Conservation (phyloP, 805 yeast species). For the Candida stauntonica region DNA sequence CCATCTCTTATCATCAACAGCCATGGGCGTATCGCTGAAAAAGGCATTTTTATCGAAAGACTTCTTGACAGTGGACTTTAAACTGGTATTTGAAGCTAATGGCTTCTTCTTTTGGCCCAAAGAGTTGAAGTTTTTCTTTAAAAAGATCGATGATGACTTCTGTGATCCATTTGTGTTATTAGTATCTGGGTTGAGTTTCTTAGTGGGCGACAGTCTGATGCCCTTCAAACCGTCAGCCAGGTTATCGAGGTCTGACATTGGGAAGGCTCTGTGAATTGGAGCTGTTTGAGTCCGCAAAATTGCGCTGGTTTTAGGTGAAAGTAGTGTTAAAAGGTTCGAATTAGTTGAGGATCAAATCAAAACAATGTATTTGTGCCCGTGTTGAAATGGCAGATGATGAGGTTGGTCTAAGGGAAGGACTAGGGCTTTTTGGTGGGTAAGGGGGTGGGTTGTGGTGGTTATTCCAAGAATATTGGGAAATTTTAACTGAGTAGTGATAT, state of each 20-base stretch:
- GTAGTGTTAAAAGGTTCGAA: not conserved
- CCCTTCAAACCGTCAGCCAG: slow-evolving; percentile 9
- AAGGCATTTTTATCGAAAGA: slow-evolving; percentile 15
- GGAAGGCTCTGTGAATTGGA: not conserved
- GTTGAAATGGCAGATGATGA: not conserved
- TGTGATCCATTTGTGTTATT: slow-evolving; percentile 1
- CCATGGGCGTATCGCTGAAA: slow-evolving; percentile 19
- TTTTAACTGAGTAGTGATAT: too few species aligned
- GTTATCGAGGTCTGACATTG: slow-evolving; percentile 4
- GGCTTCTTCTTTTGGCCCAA: slow-evolving; percentile 13
- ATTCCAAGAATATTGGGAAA: not conserved
- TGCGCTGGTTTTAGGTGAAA: not conserved
- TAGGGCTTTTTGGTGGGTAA: slow-evolving; percentile 21
- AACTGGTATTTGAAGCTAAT: not conserved
- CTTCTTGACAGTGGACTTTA: slow-evolving; percentile 3
- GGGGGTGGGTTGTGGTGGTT: slow-evolving; percentile 14
- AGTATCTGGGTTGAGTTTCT: slow-evolving; percentile 11
- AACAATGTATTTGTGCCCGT: not conserved
- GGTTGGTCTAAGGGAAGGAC: too few species aligned
- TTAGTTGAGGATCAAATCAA: not conserved
- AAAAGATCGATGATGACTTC: slow-evolving; percentile 21
- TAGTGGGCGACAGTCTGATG: slow-evolving; percentile 14
- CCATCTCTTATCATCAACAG: slow-evolving; percentile 24
- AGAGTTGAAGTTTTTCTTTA: slow-evolving; percentile 20
- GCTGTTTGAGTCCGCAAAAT: not conserved